Evolutionary conservation across 2,329 filamentous ascomycete genomes (phyloP), one percentile per base, ranked within the genome.

Genomic region (Kalmusia sp.): DNA sequence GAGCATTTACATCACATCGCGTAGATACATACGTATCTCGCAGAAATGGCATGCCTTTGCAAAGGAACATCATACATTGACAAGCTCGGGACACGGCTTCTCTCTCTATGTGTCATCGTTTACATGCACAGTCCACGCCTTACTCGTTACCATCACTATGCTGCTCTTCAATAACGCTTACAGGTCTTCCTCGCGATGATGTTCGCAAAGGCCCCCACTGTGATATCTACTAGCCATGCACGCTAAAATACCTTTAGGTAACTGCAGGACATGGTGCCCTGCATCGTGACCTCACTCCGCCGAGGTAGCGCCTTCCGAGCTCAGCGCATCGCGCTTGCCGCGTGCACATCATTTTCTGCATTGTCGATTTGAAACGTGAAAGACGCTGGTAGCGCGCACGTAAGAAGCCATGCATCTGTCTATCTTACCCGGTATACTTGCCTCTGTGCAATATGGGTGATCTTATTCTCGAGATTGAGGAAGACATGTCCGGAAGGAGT

Each of bases 1-100:
- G 58, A 64, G 66, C 67, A 69, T 70, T 64, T 64, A 64, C 59
- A 63, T 35, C 59, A 43, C 37, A 39, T 39, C 17, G 14, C 25
- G 24, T 74, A 77, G 0, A 47, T 43, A 1, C 72, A 74, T 45
- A 25, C 38, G 38, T 12, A n/a, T 27, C 22, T 6, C 25, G 22
- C 30, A 28, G 12, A 35, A 37, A 46, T 37, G 21, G 22, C 43
- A 46, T 46, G 43, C 22, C 30, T 35, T 46, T 46, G 6, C 27
- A 28, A 6, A 28, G 12, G 27, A 12, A 12, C 21, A 11, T 22
- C 27, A 41, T 28, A 39, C 38, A 41, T n/a, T 27, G 24, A 41
- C 17, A 22, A 12, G 14, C 15, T 19, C 14, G 15, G 6, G n/a
- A 19, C 22, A 19, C 34, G 12, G 22, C 7, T 12, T 19, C 34